These are phyloP conservation scores for Tardiomyces digboiensis DNA, from an alignment of 1,139 yeast species.

Conservation along the genomic window DNA sequence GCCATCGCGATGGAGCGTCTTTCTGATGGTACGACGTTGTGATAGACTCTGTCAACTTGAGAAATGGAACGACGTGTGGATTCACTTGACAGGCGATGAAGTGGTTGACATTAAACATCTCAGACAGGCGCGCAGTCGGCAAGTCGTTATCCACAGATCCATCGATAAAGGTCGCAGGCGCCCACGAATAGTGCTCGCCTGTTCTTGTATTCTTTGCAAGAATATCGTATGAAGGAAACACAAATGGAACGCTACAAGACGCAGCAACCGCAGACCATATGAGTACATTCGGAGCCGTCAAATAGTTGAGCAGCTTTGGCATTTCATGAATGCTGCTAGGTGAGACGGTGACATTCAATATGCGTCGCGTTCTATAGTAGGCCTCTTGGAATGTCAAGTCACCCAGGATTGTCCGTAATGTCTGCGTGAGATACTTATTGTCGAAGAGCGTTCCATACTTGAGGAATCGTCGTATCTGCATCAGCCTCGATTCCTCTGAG, in stretches of 20 bases:
- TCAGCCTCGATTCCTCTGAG: slow-evolving; percentile 36
- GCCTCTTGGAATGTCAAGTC: slow-evolving; percentile 95
- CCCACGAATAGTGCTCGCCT: slow-evolving; percentile 65
- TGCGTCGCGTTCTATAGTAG: slow-evolving; percentile 71
- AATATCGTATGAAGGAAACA: slow-evolving; percentile 79
- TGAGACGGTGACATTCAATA: slow-evolving; percentile 82
- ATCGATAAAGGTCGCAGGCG: slow-evolving; percentile 80
- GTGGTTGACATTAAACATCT: slow-evolving; percentile 95
- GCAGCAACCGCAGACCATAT: slow-evolving; percentile 97
- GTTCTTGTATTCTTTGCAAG: slow-evolving; percentile 76
- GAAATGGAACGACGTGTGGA: slow-evolving; percentile 88
- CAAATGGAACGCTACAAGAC: slow-evolving; percentile 87
- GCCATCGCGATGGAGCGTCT: slow-evolving; percentile 13
- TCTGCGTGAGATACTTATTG: slow-evolving; percentile 55
- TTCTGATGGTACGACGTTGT: not conserved
- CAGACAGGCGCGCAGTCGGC: slow-evolving; percentile 83
- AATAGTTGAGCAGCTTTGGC: slow-evolving; percentile 65
- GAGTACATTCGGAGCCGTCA: slow-evolving; percentile 90
- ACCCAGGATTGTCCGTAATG: slow-evolving; percentile 77
- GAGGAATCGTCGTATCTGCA: slow-evolving; percentile 49
- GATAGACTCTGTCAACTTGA: slow-evolving; percentile 26
- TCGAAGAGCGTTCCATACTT: slow-evolving; percentile 89
- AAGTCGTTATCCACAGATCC: slow-evolving; percentile 94
- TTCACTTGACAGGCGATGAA: slow-evolving; percentile 96
- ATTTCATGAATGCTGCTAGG: slow-evolving; percentile 44